Evolutionary conservation across 1,284 basidiomycete species (phyloP).

Genomic region (Taiwanofungus camphoratus): DNA sequence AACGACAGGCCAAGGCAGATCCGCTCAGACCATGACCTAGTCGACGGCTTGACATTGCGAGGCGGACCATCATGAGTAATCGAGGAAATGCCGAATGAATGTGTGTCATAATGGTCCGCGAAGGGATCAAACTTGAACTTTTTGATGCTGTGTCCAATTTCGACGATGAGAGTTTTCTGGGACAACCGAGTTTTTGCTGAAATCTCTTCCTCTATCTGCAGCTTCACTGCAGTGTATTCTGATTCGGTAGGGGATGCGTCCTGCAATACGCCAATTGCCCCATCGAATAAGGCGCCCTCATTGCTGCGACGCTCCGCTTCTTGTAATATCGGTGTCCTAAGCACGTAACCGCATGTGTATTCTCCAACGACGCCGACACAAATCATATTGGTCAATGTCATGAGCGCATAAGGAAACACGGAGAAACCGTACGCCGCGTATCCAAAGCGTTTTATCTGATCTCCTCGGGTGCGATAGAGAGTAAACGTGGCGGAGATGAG

Average conservation of each 20-base stretch:
- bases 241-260: neutral
- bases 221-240: neutral
- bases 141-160: neutral
- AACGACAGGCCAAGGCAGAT: neutral
- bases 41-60: neutral
- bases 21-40: neutral
- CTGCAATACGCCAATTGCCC: conserved; percentile 1
- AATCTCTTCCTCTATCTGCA: neutral
- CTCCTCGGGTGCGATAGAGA: neutral
- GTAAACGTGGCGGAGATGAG: conserved; percentile 4
- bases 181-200: neutral
- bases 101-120: neutral
- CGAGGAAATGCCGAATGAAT: neutral
- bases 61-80: neutral
- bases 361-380: conserved; percentile 3
- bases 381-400: conserved; percentile 6
- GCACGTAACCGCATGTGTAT: conserved; percentile 3
- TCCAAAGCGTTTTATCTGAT: conserved; percentile 2
- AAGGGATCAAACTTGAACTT: neutral
- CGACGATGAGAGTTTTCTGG: neutral
- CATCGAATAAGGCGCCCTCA: neutral
- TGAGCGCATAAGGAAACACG: conserved; percentile 8
- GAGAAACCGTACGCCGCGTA: conserved; percentile 7
- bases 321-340: conserved; percentile 7
- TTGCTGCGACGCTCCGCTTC: conserved; percentile 2